phyloP scores from a whole-genome alignment of 2,329 filamentous ascomycete species.

The Herpotrichia juniperi region DNA sequence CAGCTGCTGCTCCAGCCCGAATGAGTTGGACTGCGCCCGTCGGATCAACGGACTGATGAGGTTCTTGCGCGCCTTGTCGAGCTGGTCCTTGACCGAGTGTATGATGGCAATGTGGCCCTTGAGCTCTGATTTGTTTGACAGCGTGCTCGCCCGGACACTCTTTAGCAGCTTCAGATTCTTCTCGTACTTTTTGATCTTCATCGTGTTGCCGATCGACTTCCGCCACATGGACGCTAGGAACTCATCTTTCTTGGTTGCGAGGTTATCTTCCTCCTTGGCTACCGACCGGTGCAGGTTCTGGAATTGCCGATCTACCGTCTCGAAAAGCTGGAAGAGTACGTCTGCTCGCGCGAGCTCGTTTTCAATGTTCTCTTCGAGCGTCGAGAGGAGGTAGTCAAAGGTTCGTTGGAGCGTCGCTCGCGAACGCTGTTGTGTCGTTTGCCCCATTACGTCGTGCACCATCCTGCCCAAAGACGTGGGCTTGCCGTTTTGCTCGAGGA shows the following conservation, averaged over 20 bases:
- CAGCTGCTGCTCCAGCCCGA: slow-evolving; percentile 86
- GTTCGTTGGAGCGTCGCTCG: slow-evolving; percentile 81
- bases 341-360: slow-evolving; percentile 82
- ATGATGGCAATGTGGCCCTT: slow-evolving; percentile 87
- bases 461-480: slow-evolving; percentile 73
- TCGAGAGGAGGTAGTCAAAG: slow-evolving; percentile 84
- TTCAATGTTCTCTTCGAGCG: slow-evolving; percentile 87
- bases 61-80: slow-evolving; percentile 83
- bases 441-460: slow-evolving; percentile 76
- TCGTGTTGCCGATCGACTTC: slow-evolving; percentile 77
- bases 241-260: slow-evolving; percentile 81
- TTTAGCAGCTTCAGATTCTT: slow-evolving; percentile 82
- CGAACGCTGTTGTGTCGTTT: slow-evolving; percentile 80
- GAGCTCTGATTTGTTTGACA: slow-evolving; percentile 85
- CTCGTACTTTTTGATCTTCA: slow-evolving; percentile 85
- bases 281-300: slow-evolving; percentile 85
- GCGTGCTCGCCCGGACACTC: slow-evolving; percentile 80
- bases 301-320: slow-evolving; percentile 88
- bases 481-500: slow-evolving; percentile 46
- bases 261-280: slow-evolving; percentile 79
- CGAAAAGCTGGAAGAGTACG: slow-evolving; percentile 85
- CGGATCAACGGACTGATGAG: slow-evolving; percentile 84
- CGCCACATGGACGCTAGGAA: slow-evolving; percentile 86
- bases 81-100: slow-evolving; percentile 80
- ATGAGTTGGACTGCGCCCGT: slow-evolving; percentile 68